A percentile compares a stretch with the other conserved stretches of the same genome.
These are phyloP conservation scores for Cystobasidiopsis lactophilus DNA, from an alignment of 768 basidiomycete genomes.

Conservation along the genomic window DNA sequence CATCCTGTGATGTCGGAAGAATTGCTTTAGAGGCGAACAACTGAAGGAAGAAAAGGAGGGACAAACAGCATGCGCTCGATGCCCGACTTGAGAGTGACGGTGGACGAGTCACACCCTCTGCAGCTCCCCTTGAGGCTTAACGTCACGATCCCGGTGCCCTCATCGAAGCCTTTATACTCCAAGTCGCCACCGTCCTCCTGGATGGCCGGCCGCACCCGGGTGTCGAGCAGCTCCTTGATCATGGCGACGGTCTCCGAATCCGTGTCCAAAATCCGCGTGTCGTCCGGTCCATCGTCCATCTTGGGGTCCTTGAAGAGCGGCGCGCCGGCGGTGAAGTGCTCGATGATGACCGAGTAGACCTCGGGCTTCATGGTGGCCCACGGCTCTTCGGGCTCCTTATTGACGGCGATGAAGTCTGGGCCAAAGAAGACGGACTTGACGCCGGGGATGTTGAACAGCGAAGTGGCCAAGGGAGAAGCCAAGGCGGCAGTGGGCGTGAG, in stretches of 20 bases:
- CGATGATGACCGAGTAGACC: slow-evolving; percentile 88
- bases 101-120: slow-evolving; percentile 77
- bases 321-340: slow-evolving; percentile 80
- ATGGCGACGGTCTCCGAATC: slow-evolving; percentile 94
- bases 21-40: background rate
- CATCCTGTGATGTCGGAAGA: too few species aligned
- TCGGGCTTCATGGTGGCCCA: slow-evolving; percentile 93
- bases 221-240: slow-evolving; percentile 94
- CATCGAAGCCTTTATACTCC: slow-evolving; percentile 75
- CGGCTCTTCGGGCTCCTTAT: slow-evolving; percentile 59
- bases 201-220: slow-evolving; percentile 81
- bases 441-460: slow-evolving; percentile 84
- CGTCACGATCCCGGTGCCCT: slow-evolving; percentile 52
- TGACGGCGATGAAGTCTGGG: slow-evolving; percentile 92
- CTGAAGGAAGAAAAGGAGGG: slow-evolving; percentile 32
- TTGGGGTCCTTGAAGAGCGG: slow-evolving; percentile 65
- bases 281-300: slow-evolving; percentile 38
- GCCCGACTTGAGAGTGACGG: slow-evolving; percentile 85
- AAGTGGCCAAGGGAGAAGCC: slow-evolving; percentile 77
- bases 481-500: slow-evolving; percentile 69
- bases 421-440: slow-evolving; percentile 79
- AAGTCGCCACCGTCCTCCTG: slow-evolving; percentile 99
- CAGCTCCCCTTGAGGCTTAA: slow-evolving; percentile 93
- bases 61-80: slow-evolving; percentile 97
- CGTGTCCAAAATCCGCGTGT: slow-evolving; percentile 76